Evolutionary conservation across 75 land plant genomes (phyloP).

Genomic region (Cryptomeria japonica): DNA sequence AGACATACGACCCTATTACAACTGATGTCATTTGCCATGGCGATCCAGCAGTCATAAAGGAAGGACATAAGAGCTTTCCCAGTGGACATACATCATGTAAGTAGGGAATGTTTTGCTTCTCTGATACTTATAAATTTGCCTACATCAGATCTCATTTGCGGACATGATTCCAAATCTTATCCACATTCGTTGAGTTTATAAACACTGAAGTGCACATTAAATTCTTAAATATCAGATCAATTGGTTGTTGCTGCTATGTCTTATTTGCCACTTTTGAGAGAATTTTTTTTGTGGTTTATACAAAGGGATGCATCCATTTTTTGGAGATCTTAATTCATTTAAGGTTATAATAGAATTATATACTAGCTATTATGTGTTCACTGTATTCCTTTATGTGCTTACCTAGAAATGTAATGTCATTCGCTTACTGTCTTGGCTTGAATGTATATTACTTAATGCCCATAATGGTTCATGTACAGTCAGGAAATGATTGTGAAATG

Average conservation of each 20-base stretch:
- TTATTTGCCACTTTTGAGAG: neutral
- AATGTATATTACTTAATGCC: neutral
- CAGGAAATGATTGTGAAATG: neutral
- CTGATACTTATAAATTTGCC: neutral
- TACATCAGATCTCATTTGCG: neutral
- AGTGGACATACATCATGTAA: slow-evolving; percentile 70
- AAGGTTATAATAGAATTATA: neutral
- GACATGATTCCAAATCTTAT: neutral
- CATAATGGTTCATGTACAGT: neutral
- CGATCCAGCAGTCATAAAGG: slow-evolving; percentile 53
- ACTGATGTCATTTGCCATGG: slow-evolving; percentile 63
- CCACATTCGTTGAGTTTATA: neutral
- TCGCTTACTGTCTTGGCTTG: neutral
- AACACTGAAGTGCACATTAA: neutral
- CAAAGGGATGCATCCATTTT: neutral
- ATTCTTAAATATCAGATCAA: neutral
- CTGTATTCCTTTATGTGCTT: neutral
- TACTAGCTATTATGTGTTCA: neutral
- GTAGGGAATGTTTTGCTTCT: slow-evolving; percentile 6
- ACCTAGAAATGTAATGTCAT: neutral
- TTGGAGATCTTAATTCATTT: neutral
- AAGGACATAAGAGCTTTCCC: slow-evolving; percentile 93
- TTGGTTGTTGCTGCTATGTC: neutral
- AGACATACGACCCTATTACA: slow-evolving; percentile 54
- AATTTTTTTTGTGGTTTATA: neutral